Percentiles rank a stretch among this genome's conserved stretches.
Conservation (phyloP, 148 eudicot species). For the Euryodendron excelsum region DNA sequence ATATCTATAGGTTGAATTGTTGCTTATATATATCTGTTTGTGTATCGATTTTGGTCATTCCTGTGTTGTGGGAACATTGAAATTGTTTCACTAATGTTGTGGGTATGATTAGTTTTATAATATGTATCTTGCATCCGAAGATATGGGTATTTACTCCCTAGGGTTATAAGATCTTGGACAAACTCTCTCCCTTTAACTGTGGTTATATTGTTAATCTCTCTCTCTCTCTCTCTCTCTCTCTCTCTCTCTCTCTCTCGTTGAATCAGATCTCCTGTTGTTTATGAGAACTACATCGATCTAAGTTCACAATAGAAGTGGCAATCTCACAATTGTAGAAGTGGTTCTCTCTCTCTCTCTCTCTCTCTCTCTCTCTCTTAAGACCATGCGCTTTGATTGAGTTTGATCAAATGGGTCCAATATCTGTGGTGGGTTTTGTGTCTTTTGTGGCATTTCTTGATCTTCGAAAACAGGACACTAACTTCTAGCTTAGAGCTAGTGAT, state of each 20-base stretch:
- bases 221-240: conserved; percentile 3
- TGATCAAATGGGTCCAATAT: too few relatives aligned
- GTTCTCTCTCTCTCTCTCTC: neutral
- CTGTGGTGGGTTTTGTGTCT: neutral
- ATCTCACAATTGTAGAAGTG: too few relatives aligned
- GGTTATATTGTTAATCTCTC: too few relatives aligned
- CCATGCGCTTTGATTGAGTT: neutral
- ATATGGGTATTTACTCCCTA: neutral
- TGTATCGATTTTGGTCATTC: neutral
- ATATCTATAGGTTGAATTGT: neutral
- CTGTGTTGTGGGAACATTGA: neutral
- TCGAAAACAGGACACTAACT: too few relatives aligned
- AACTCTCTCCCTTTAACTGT: neutral
- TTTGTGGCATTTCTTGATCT: neutral
- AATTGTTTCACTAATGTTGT: neutral
- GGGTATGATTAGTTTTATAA: too few relatives aligned
- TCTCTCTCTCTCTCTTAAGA: neutral
- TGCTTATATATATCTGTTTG: neutral
- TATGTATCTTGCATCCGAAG: neutral
- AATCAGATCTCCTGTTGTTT: neutral
- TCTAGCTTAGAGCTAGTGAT: too few relatives aligned
- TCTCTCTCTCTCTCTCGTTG: neutral
- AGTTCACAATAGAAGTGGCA: neutral
- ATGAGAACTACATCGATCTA: neutral
- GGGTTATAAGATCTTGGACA: neutral